Conservation (phyloP, 108 stramenopile genomes). For the Conticribra guillardii region DNA sequence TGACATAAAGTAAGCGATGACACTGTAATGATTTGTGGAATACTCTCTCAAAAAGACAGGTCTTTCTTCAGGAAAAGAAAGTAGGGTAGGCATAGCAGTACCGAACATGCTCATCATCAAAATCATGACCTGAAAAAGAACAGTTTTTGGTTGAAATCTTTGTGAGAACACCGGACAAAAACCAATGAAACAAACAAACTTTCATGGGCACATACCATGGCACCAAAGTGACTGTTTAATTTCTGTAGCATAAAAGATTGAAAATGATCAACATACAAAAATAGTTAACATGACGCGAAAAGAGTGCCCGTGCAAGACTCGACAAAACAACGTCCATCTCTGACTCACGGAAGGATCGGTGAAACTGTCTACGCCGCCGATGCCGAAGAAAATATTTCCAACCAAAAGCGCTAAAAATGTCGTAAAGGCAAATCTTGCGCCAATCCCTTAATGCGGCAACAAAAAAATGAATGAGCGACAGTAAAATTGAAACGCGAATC, state of each 20-base stretch:
- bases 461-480: too few relatives aligned
- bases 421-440: constrained; percentile 62
- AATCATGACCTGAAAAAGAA: constrained; percentile 54
- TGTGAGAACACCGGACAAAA: not conserved
- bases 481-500: too few relatives aligned
- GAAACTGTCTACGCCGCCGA: constrained; percentile 41
- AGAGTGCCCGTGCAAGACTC: too few relatives aligned
- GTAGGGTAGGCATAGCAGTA: constrained; percentile 71
- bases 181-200: constrained; percentile 47
- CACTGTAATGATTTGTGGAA: constrained; percentile 83
- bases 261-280: too few relatives aligned
- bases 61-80: constrained; percentile 84
- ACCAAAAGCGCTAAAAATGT: constrained; percentile 64
- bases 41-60: constrained; percentile 91
- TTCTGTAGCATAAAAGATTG: constrained; percentile 28
- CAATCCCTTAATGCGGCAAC: too few relatives aligned
- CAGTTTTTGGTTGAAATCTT: too few relatives aligned
- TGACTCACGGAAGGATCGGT: constrained; percentile 36
- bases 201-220: constrained; percentile 56
- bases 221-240: constrained; percentile 73
- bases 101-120: constrained; percentile 80
- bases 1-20: constrained; percentile 72
- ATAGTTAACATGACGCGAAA: not conserved
- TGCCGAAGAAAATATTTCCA: constrained; percentile 76
- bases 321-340: too few relatives aligned